Base-by-base conservation (phyloP, 495 filamentous ascomycete species). In the Bathelium albidoporum region DNA sequence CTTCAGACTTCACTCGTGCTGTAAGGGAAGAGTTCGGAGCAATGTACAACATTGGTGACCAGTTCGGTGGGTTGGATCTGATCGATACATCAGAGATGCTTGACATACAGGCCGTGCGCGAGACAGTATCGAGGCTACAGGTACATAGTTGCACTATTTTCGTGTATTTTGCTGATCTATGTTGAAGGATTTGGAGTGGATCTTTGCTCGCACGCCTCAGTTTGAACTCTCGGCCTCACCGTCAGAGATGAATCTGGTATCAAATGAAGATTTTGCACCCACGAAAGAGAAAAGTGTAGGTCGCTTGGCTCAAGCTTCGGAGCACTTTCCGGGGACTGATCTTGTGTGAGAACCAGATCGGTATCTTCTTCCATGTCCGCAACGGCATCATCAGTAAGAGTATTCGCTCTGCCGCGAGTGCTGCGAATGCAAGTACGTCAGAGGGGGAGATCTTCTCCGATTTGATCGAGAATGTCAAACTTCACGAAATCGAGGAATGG, bases 41-140 rank as follows among this genome's bases (percentile, higher is more conserved):
- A 34, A 80, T 87, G 77, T 87, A 89, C 71, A 72, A 66, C n/a
- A 58, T 61, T 14, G 41, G 11, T n/a, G 31, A 63, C 41, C 58
- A 59, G 20, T 12, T 12, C 5, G 18, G 1, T n/a, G 49, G 16
- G 11, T 29, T 29, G 20, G 5, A 9, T 20, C 9, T 3, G 29
- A n/a, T 55, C 2, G 16, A 29, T 29, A n/a, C 4, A 7, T 0
- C 5, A 5, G 49, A 55, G 24, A 55, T 55, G 24, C 49, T 55
- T 20, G 22, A 55, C 29, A 29, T 26, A 26, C 22, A 26, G 26
- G 24, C 24, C 3, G 49, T 55, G 24, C 49, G 49, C 16, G 49
- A 55, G 7, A 29, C 4, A 29, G 49, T 55, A 9, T 28, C 49
- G 24, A 55, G 16, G 49, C 49, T 55, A 2, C 26, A 55, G 49